Percentiles rank a stretch among this genome's conserved stretches.
phyloP scores from a whole-genome alignment of 495 filamentous ascomycete species.

The Aspergillus leporis region DNA sequence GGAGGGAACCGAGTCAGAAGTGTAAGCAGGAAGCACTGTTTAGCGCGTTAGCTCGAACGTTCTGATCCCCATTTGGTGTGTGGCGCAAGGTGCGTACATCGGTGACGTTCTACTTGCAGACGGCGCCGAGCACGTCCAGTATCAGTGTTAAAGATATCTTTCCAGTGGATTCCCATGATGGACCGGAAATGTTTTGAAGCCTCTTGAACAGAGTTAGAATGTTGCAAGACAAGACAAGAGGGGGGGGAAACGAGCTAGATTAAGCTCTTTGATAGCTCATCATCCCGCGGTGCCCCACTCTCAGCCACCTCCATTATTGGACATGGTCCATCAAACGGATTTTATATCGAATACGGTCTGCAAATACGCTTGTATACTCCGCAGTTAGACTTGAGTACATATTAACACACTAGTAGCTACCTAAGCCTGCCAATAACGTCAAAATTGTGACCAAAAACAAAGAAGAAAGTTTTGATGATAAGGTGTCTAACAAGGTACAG shows the following conservation, averaged over 20 bases:
- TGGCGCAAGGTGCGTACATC: constrained; percentile 36
- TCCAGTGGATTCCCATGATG: constrained; percentile 37
- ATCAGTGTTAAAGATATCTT: constrained; percentile 32
- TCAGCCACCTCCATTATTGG: neutral
- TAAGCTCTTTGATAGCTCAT: neutral
- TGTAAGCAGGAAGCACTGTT: constrained; percentile 40
- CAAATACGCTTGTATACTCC: no score
- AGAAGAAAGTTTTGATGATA: constrained; percentile 13
- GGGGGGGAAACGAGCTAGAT: constrained; percentile 9
- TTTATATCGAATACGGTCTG: no score
- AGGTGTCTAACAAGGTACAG: constrained; percentile 30
- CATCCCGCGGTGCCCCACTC: constrained; percentile 1
- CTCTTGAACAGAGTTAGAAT: neutral
- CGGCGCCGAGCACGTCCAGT: constrained; percentile 25
- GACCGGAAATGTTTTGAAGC: neutral
- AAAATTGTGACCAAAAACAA: constrained; percentile 1
- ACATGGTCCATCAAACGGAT: neutral
- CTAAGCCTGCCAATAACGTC: neutral
- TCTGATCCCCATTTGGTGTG: no score
- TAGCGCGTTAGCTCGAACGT: constrained; percentile 26
- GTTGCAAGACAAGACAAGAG: constrained; percentile 1
- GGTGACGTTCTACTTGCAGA: constrained; percentile 34
- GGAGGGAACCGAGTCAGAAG: constrained; percentile 27
- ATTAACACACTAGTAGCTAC: neutral
- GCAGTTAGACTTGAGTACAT: neutral